These are phyloP conservation scores for Polysphondylium violaceum DNA, from an alignment of 78 protist genomes.

Conservation along the genomic window DNA sequence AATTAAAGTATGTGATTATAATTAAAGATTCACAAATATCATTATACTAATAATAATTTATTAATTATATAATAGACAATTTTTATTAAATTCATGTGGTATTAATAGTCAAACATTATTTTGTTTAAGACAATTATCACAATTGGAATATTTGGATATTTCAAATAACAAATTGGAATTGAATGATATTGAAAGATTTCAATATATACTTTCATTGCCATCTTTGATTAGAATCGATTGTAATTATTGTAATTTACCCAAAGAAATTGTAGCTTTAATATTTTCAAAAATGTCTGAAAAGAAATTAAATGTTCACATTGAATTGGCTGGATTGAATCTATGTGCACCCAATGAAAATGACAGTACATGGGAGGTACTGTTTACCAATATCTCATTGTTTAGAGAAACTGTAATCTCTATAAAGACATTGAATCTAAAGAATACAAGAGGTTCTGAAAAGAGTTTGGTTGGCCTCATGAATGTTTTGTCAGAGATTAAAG, in stretches of 20 bases:
- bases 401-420: slow-evolving; percentile 26
- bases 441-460: slow-evolving; percentile 28
- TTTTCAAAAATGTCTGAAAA: slow-evolving; percentile 60
- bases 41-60: not conserved
- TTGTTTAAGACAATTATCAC: slow-evolving; percentile 8
- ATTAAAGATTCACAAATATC: not conserved
- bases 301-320: slow-evolving; percentile 56
- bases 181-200: slow-evolving; percentile 36
- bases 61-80: not conserved
- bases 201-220: slow-evolving; percentile 20
- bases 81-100: slow-evolving; percentile 14
- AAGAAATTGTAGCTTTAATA: slow-evolving; percentile 44
- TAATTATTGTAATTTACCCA: slow-evolving; percentile 37
- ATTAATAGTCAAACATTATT: slow-evolving; percentile 23
- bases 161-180: slow-evolving; percentile 49
- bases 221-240: slow-evolving; percentile 39
- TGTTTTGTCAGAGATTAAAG: slow-evolving; percentile 39
- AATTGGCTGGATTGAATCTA: slow-evolving; percentile 33
- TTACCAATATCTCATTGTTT: slow-evolving; percentile 21
- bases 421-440: slow-evolving; percentile 16
- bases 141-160: slow-evolving; percentile 53
- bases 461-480: slow-evolving; percentile 25
- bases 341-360: not conserved
- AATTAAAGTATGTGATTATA: slow-evolving; percentile 4
- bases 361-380: slow-evolving; percentile 60